Conservation (phyloP, 441 rosid species). For the Croton setiger region DNA sequence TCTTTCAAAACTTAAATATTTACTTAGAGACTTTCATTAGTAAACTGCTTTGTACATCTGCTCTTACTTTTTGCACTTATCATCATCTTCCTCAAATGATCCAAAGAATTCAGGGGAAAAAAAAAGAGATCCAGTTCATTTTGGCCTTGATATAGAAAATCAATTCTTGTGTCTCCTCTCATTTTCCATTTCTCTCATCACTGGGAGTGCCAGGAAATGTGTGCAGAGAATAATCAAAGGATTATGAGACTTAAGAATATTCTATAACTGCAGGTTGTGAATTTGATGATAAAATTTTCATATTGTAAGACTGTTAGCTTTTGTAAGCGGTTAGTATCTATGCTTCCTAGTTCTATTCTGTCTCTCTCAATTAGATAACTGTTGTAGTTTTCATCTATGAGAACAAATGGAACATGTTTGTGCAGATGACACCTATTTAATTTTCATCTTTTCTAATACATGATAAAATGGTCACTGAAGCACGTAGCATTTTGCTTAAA, state of each 20-base stretch:
- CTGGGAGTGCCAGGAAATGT: background rate
- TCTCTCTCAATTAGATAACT: background rate
- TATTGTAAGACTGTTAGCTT: background rate
- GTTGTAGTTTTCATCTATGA: background rate
- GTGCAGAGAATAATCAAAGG: background rate
- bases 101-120: background rate
- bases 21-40: background rate
- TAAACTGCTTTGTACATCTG: background rate
- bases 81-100: background rate
- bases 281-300: background rate
- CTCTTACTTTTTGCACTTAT: background rate
- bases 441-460: background rate
- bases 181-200: background rate
- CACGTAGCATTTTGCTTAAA: background rate
- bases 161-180: background rate
- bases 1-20: conserved; percentile 1
- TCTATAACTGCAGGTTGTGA: background rate
- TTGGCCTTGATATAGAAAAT: too few relatives aligned
- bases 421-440: too few relatives aligned
- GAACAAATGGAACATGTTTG: background rate
- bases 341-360: background rate
- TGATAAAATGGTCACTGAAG: background rate
- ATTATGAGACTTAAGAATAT: background rate
- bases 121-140: background rate
- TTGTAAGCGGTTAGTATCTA: background rate